Evolutionary conservation across 2,329 filamentous ascomycete species (phyloP).

Genomic region (Fusarium mundagurra): DNA sequence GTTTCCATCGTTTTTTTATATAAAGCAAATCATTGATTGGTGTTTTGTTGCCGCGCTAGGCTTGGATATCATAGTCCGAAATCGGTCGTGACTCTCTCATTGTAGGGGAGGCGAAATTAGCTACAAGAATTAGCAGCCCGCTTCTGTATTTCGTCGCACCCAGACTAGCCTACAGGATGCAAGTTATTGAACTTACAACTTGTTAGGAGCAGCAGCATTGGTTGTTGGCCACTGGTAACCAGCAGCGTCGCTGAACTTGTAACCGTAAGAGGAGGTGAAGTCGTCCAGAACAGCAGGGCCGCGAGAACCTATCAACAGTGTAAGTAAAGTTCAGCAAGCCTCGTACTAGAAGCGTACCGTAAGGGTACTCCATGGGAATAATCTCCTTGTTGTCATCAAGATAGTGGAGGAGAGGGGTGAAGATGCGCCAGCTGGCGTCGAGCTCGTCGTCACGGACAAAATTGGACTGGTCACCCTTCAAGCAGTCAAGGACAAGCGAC

Average conservation of each 20-base stretch:
- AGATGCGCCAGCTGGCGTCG: constrained; percentile 98
- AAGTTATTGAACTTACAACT: constrained; percentile 71
- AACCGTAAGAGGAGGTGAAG: constrained; percentile 97
- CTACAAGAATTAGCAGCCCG: constrained; percentile 34
- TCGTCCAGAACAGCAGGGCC: constrained; percentile 96
- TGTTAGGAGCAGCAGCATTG: constrained; percentile 74
- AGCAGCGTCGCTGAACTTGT: constrained; percentile 97
- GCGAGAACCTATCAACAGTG: constrained; percentile 78
- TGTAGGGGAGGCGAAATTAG: constrained; percentile 34
- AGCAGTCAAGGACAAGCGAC: constrained; percentile 93
- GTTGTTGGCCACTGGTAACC: constrained; percentile 95
- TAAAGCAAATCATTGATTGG: constrained; percentile 33
- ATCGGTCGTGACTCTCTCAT: constrained; percentile 32
- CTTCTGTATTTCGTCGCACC: constrained; percentile 1
- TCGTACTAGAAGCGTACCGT: constrained; percentile 69
- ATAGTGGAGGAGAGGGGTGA: constrained; percentile 96
- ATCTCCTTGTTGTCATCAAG: constrained; percentile 99
- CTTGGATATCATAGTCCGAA: constrained; percentile 36
- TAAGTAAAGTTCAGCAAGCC: not conserved
- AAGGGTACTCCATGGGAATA: constrained; percentile 99
- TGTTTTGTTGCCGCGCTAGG: constrained; percentile 17
- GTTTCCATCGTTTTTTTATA: constrained; percentile 29
- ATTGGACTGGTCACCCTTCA: constrained; percentile 99
- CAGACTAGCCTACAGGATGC: constrained; percentile 25
- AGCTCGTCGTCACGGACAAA: constrained; percentile 97